Conservation (phyloP, 768 basidiomycete species). For the Udeniomyces megalosporus region DNA sequence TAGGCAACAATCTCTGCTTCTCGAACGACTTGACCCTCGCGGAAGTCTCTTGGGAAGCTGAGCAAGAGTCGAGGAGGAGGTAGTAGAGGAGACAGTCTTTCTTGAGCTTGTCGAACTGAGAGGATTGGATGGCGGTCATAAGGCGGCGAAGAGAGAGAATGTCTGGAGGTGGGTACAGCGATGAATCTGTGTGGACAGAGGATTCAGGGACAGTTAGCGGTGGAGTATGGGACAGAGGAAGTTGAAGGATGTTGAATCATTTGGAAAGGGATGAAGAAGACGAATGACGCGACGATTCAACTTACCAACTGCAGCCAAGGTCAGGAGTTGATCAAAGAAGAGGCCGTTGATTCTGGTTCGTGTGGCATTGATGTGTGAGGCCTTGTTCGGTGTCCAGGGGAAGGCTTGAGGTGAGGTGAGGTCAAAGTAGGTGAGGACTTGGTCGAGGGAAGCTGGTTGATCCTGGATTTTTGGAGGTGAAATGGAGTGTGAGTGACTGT, state of each 20-base stretch:
- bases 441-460: too few species aligned
- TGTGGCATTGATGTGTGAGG: too few species aligned
- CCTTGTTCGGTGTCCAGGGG: too few species aligned
- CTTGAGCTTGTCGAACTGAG: slow-evolving; percentile 57
- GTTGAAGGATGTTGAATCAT: too few species aligned
- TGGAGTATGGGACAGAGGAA: too few species aligned
- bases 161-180: slow-evolving; percentile 48
- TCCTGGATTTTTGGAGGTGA: too few species aligned
- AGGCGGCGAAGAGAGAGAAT: slow-evolving; percentile 40
- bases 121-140: slow-evolving; percentile 45
- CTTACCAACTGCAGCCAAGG: slow-evolving; percentile 8
- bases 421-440: too few species aligned
- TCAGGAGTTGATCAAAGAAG: slow-evolving; percentile 11
- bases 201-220: not conserved
- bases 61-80: slow-evolving; percentile 52
- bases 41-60: too few species aligned
- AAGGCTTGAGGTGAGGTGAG: too few species aligned
- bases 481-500: too few species aligned
- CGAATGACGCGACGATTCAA: not conserved
- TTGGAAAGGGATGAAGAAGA: not conserved
- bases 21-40: slow-evolving; percentile 31
- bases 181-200: slow-evolving; percentile 4
- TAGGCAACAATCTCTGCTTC: slow-evolving; percentile 47
- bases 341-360: not conserved
- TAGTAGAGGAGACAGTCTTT: slow-evolving; percentile 67